Evolutionary conservation across 257 asterid species (phyloP).

Genomic region (Nicotiana sylvestris): DNA sequence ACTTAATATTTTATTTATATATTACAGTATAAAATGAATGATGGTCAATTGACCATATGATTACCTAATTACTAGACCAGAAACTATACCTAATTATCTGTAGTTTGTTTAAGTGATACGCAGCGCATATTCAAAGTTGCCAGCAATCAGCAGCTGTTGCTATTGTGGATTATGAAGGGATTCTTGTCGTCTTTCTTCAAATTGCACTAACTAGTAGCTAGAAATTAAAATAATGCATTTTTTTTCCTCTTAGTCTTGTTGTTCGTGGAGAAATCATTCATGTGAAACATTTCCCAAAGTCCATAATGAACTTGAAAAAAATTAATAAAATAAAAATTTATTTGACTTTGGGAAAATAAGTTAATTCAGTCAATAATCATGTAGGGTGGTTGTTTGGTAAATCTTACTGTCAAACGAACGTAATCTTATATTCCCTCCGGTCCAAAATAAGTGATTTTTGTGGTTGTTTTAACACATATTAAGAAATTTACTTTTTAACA

Average conservation of each 20-base stretch:
- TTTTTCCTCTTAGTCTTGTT: not conserved
- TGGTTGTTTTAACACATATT: too few relatives aligned
- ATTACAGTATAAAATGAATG: too few relatives aligned
- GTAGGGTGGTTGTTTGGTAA: not conserved
- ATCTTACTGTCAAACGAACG: not conserved
- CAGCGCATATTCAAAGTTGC: not conserved
- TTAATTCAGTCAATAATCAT: not conserved
- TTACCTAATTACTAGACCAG: too few relatives aligned
- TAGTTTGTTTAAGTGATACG: not conserved
- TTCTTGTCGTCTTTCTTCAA: not conserved
- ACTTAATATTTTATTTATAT: too few relatives aligned
- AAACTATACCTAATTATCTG: not conserved
- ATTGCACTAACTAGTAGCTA: not conserved
- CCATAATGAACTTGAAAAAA: not conserved
- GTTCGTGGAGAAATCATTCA: not conserved
- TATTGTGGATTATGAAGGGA: slow-evolving; percentile 10
- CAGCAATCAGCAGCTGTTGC: not conserved
- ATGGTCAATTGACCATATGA: too few relatives aligned
- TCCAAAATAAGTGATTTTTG: too few relatives aligned
- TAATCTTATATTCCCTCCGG: not conserved
- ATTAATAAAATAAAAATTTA: not conserved
- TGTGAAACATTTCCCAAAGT: not conserved
- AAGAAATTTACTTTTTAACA: too few relatives aligned
- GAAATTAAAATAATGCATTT: too few relatives aligned
- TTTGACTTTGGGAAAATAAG: not conserved